Evolutionary conservation across 768 basidiomycete species (phyloP).

Genomic region (Chlorophyllum brunneum): DNA sequence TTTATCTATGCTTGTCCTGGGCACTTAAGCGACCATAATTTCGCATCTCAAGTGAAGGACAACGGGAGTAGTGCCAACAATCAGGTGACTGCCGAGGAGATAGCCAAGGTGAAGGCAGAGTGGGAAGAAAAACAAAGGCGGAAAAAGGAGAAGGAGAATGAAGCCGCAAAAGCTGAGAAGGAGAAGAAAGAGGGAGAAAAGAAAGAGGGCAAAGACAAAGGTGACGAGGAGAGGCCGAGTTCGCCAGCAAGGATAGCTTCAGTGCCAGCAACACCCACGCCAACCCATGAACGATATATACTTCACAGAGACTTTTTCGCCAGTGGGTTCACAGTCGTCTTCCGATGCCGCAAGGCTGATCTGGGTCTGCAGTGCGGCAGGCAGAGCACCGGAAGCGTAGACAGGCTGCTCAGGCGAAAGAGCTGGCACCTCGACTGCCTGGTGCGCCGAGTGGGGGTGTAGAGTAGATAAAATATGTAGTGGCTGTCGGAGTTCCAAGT

Average conservation of each 20-base stretch:
- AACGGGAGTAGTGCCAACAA: conserved; percentile 35
- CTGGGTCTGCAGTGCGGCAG: conserved; percentile 52
- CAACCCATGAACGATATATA: conserved; percentile 68
- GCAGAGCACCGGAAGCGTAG: conserved; percentile 68
- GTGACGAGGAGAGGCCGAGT: conserved; percentile 23
- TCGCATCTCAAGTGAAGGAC: conserved; percentile 51
- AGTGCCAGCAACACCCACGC: conserved; percentile 30
- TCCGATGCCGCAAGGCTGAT: neutral
- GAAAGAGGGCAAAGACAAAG: conserved; percentile 30
- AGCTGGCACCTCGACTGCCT: conserved; percentile 69
- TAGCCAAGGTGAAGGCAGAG: conserved; percentile 72
- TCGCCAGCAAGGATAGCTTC: conserved; percentile 23
- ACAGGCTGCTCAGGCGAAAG: conserved; percentile 63
- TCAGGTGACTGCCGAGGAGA: conserved; percentile 61
- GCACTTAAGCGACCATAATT: conserved; percentile 80
- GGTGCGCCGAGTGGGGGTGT: conserved; percentile 45
- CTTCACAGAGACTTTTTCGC: conserved; percentile 83
- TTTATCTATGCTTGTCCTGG: conserved; percentile 80
- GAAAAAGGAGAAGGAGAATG: conserved; percentile 53
- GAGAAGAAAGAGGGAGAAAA: conserved; percentile 34
- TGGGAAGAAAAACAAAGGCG: conserved; percentile 70
- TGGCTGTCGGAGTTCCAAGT: conserved; percentile 11
- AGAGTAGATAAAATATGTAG: conserved; percentile 14
- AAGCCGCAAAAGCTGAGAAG: conserved; percentile 41
- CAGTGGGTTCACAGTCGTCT: conserved; percentile 29